Evolutionary conservation across 208 protist species (phyloP).

Genomic region (Leishmania tarentolae): DNA sequence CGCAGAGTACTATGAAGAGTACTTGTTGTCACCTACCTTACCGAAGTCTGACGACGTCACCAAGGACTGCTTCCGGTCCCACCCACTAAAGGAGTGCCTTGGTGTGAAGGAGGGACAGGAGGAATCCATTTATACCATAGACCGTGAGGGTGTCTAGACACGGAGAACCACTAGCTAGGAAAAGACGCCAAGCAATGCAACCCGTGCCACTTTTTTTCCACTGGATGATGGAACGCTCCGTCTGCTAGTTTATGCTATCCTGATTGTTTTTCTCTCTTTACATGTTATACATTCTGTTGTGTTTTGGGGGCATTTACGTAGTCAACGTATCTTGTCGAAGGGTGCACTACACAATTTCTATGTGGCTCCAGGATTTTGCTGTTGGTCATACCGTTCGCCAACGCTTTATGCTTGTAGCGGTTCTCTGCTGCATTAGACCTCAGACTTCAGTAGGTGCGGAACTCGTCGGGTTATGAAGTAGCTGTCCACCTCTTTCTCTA

Average conservation of each 20-base stretch:
- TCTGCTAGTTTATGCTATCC: neutral
- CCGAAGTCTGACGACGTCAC: neutral
- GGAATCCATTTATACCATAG: neutral
- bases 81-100: slow-evolving; percentile 18
- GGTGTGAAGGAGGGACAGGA: slow-evolving; percentile 12
- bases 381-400: neutral
- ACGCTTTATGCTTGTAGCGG: neutral
- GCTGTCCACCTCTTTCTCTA: neutral
- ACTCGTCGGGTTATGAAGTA: neutral
- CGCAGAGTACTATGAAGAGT: slow-evolving; percentile 15
- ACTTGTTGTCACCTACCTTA: slow-evolving; percentile 1
- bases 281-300: neutral
- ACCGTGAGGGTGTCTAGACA: slow-evolving; percentile 4
- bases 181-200: neutral
- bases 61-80: neutral
- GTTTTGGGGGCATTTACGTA: neutral
- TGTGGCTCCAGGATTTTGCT: neutral
- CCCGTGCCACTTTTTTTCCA: neutral
- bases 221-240: too few species aligned
- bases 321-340: neutral
- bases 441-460: neutral
- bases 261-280: neutral
- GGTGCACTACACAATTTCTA: neutral
- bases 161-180: neutral
- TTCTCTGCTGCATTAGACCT: neutral